Base-by-base conservation (phyloP, 2,329 filamentous ascomycete genomes). In the Claviceps arundinis region DNA sequence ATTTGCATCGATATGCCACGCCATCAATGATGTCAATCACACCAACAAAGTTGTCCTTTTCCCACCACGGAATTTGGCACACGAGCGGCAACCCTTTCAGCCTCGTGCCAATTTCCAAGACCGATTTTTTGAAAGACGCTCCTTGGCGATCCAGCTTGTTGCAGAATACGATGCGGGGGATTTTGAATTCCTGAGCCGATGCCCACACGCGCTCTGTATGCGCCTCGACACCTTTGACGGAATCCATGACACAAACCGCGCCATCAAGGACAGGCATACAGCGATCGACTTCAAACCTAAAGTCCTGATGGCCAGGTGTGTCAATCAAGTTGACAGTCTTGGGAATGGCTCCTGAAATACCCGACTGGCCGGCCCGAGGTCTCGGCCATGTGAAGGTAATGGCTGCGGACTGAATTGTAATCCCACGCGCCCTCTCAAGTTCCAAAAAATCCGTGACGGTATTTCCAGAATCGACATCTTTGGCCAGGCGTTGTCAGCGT, bases 371-470 rank as follows among this genome's bases (percentile, higher is more conserved):
- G 52, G 71, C 61, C 37, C 71, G 64, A 41, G 71, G 64, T 7
- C 82, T 84, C 5, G 93, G 93, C 93, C 93, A 98, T 56, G 85
- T 77, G 66, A 97, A 95, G 1, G 89, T 95, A 58, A 97, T 94
- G 47, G 93, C 91, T 11, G 93, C 93, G 2, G 91, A 97, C 65
- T 97, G 93, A 55, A 98, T 97, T 4, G 93, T 98, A 64, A 98
- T 97, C 34, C 93, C 93, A 58, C 93, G 78, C 58, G 89, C 84
- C 62, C 91, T 79, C 67, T 98, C 93, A 57, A 95, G 84, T 6
- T 93, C 91, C 6, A 98, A 78, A 60, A 97, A 98, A 69, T 98
- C 93, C 2, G 93, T 98, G 7, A 96, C 89, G 4, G 93, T 97
- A 57, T 94, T 95, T 40, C 93, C 93, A 68, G 95, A 86, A 61